These are phyloP conservation scores for Sporisorium graminicola DNA, from an alignment of 1,284 basidiomycete genomes.

Conservation along the genomic window DNA sequence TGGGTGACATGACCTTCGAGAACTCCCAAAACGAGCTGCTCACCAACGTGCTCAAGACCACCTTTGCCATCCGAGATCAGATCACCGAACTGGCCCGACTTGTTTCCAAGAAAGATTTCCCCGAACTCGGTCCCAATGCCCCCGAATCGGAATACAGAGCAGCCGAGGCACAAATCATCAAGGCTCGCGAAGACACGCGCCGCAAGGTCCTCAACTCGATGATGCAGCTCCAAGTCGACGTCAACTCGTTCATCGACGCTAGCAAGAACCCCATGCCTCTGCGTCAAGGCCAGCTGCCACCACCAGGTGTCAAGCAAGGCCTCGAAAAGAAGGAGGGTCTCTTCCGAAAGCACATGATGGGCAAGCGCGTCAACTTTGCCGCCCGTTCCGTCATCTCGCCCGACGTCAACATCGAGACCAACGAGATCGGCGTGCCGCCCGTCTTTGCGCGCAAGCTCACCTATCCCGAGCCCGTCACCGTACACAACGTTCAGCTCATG, in stretches of 20 bases:
- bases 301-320: conserved; percentile 93
- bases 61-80: conserved; percentile 71
- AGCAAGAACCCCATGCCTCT: conserved; percentile 90
- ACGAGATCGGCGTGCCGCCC: conserved; percentile 97
- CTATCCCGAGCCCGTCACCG: conserved; percentile 96
- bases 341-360: conserved; percentile 99
- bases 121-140: conserved; percentile 58
- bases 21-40: conserved; percentile 97
- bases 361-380: conserved; percentile 99
- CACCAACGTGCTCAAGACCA: conserved; percentile 83
- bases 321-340: conserved; percentile 99
- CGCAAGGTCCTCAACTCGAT: conserved; percentile 82
- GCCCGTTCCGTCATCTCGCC: conserved; percentile 99
- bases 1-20: conserved; percentile 94
- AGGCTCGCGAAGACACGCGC: conserved; percentile 74
- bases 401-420: conserved; percentile 99
- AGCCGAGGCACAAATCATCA: conserved; percentile 55
- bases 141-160: conserved; percentile 72
- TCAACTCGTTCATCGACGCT: conserved; percentile 98
- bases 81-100: conserved; percentile 78
- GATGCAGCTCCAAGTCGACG: conserved; percentile 91
- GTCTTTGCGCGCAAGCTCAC: conserved; percentile 97
- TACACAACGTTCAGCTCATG: conserved; percentile 88
- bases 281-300: conserved; percentile 90
- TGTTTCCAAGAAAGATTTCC: conserved; percentile 75